Evolutionary conservation across 1,284 basidiomycete species (phyloP).

Genomic region (Cutaneotrichosporon cavernicola): DNA sequence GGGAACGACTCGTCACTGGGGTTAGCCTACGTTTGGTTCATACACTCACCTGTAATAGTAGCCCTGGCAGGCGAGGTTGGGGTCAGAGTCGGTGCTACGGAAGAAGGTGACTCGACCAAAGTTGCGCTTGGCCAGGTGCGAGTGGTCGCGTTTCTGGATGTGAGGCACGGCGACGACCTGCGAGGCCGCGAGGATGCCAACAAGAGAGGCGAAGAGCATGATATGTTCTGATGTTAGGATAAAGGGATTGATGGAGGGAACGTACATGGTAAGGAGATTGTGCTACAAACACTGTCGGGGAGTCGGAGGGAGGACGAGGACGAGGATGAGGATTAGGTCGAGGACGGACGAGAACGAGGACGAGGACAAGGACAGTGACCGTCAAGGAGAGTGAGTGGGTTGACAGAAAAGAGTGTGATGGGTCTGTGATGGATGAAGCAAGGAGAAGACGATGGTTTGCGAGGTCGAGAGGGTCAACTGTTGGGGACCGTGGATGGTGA

Average conservation of each 20-base stretch:
- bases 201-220: neutral
- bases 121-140: slow-evolving; percentile 11
- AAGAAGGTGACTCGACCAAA: slow-evolving; percentile 14
- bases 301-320: neutral
- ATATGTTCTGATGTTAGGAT: neutral
- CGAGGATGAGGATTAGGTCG: neutral
- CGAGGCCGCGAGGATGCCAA: slow-evolving; percentile 4
- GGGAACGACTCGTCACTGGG: slow-evolving; percentile 1
- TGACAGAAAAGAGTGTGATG: neutral
- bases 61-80: slow-evolving; percentile 9
- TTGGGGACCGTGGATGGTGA: too few species aligned
- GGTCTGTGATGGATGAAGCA: too few species aligned
- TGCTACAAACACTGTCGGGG: neutral
- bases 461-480: too few species aligned
- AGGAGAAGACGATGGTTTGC: too few species aligned
- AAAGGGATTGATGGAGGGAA: neutral
- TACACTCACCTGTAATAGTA: slow-evolving; percentile 3
- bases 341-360: neutral
- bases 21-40: neutral
- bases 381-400: neutral
- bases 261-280: too few species aligned
- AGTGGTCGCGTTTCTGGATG: slow-evolving; percentile 2
- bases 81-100: slow-evolving; percentile 11
- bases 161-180: slow-evolving; percentile 1
- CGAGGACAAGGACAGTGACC: neutral